phyloP scores from a whole-genome alignment of 1,284 basidiomycete species.

The Sanghuangporus weigelae region DNA sequence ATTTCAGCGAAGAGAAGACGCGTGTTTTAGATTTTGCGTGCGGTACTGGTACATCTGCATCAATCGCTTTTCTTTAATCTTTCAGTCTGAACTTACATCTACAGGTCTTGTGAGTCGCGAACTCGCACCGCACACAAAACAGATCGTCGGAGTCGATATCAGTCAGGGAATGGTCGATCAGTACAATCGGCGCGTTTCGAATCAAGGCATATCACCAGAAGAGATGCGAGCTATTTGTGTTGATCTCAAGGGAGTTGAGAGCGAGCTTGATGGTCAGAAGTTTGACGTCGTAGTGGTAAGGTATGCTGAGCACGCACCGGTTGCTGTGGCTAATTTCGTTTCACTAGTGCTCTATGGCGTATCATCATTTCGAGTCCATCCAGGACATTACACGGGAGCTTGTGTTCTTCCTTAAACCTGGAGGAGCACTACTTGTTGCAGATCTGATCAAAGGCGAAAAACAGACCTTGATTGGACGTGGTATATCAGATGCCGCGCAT shows the following conservation, averaged over 20 bases:
- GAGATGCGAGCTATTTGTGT: slow-evolving; percentile 56
- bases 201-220: slow-evolving; percentile 52
- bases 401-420: slow-evolving; percentile 51
- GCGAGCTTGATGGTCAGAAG: slow-evolving; percentile 43
- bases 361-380: slow-evolving; percentile 60
- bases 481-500: slow-evolving; percentile 2
- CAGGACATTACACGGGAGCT: slow-evolving; percentile 47
- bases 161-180: slow-evolving; percentile 58
- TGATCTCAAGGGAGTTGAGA: slow-evolving; percentile 40
- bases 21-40: slow-evolving; percentile 67
- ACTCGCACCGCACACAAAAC: slow-evolving; percentile 48
- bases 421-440: slow-evolving; percentile 53
- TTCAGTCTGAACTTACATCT: neutral
- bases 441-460: slow-evolving; percentile 39
- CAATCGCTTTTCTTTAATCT: neutral
- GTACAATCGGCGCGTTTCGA: slow-evolving; percentile 49
- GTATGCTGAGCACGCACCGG: neutral
- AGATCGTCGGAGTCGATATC: slow-evolving; percentile 66
- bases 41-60: slow-evolving; percentile 45
- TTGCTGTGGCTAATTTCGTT: neutral
- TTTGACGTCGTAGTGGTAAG: slow-evolving; percentile 62
- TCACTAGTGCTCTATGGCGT: slow-evolving; percentile 56
- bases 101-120: slow-evolving; percentile 53
- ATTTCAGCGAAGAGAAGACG: slow-evolving; percentile 52
- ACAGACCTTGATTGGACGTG: slow-evolving; percentile 9